These are phyloP conservation scores for Tylopilus balloui DNA, from an alignment of 768 basidiomycete genomes.

Conservation along the genomic window DNA sequence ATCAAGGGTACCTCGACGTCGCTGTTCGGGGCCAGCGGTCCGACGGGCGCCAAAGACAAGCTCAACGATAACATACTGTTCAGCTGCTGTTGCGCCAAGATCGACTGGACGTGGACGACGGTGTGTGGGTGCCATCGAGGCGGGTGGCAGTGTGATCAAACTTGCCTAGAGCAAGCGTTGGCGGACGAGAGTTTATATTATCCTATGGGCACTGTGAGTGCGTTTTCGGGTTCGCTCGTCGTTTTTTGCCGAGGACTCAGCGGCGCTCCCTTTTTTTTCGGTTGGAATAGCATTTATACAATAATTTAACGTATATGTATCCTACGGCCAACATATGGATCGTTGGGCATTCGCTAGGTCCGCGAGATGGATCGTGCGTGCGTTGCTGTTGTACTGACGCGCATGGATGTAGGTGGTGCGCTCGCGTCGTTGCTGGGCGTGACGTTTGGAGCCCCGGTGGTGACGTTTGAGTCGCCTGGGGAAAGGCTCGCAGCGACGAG, in stretches of 20 bases:
- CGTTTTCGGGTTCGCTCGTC: background rate
- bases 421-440: constrained; percentile 79
- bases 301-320: constrained; percentile 91
- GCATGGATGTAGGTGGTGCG: constrained; percentile 45
- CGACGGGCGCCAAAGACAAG: constrained; percentile 89
- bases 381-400: constrained; percentile 22
- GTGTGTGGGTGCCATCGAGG: constrained; percentile 87
- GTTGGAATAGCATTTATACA: constrained; percentile 78
- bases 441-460: constrained; percentile 85
- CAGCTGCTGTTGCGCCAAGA: constrained; percentile 89
- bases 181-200: constrained; percentile 84
- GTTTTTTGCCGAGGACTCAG: background rate
- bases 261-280: background rate
- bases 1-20: constrained; percentile 94
- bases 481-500: constrained; percentile 75
- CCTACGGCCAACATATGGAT: constrained; percentile 90
- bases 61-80: constrained; percentile 91
- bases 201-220: constrained; percentile 77
- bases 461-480: constrained; percentile 87
- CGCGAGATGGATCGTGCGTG: constrained; percentile 33
- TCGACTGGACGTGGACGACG: constrained; percentile 91
- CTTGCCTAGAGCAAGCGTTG: constrained; percentile 73
- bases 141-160: constrained; percentile 76
- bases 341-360: constrained; percentile 64
- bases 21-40: constrained; percentile 67